Evolutionary conservation across 176 grass and related monocot species (phyloP), one percentile per base, ranked within the genome.

Genomic region (Luzula sylvatica): DNA sequence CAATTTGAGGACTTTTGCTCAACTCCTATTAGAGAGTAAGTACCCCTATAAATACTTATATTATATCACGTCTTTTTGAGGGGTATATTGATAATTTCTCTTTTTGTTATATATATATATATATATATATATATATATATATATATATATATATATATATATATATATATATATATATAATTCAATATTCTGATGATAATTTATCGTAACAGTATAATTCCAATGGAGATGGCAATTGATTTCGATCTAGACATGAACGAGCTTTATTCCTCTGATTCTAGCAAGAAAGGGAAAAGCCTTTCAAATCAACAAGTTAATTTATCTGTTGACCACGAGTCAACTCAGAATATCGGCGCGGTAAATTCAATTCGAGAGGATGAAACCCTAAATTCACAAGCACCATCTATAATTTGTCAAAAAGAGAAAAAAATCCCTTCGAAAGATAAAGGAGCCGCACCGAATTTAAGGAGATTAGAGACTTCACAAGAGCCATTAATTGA

Each of bases 21-120:
- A 72, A 83, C 81, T 24, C 81, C 72, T 38, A 55, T 87, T 46
- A 58, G 66, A 60, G 85, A 90, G 92, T 98, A 87, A 71, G 92
- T 82, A 67, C 50, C 58, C 20, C 11, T 7, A 65, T 21, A 15
- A 17, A 61, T 52, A 38, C n/a, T 5, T 69, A 1, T 47, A 38
- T 71, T 3, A 7, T 35, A 35, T 35, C 30, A 9, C 9, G 30
- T 35, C 30, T 9, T 35, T 22, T 53, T 53, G n/a, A n/a, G n/a
- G n/a, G n/a, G n/a, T n/a, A n/a, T n/a, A n/a, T n/a, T n/a, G n/a
- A n/a, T n/a, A n/a, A 20, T 13, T 28, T n/a, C 26, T 50, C 24
- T n/a, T 19, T n/a, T 38, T 29, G 12, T 57, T 22, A 9, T 58
- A 11, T 26, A 38, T 4, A 13, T 44, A 23, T 2, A 67, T n/a